Percentiles rank a stretch among this genome's conserved stretches.
phyloP scores from a whole-genome alignment of 257 asterid genomes.

The Echium plantagineum region DNA sequence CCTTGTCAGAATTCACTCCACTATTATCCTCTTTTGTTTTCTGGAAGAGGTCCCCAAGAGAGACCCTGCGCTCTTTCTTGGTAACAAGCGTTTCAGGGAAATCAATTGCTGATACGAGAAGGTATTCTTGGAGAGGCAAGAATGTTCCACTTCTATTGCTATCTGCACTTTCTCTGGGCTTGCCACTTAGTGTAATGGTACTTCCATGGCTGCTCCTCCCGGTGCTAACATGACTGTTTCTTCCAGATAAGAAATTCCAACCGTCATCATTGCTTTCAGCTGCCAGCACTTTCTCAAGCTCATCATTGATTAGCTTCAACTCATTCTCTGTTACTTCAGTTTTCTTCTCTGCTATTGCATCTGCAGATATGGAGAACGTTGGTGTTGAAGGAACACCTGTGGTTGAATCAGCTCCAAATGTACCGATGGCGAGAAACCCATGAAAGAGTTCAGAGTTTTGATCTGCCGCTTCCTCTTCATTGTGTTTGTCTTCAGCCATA shows the following conservation, averaged over 20 bases:
- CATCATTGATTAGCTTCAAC: slow-evolving; percentile 73
- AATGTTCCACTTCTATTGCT: slow-evolving; percentile 35
- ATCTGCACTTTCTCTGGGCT: slow-evolving; percentile 44
- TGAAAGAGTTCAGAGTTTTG: slow-evolving; percentile 72
- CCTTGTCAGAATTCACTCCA: slow-evolving; percentile 35
- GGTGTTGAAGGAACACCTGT: slow-evolving; percentile 59
- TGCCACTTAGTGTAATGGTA: slow-evolving; percentile 52
- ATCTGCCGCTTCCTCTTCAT: slow-evolving; percentile 43
- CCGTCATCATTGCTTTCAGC: slow-evolving; percentile 36
- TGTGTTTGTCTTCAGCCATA: slow-evolving; percentile 42
- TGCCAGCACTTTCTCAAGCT: slow-evolving; percentile 83
- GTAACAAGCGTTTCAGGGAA: slow-evolving; percentile 34
- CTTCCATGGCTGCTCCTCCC: slow-evolving; percentile 74
- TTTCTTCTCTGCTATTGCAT: slow-evolving; percentile 72
- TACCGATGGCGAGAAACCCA: slow-evolving; percentile 92
- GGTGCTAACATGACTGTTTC: slow-evolving; percentile 69
- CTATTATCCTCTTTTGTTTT: slow-evolving; percentile 62
- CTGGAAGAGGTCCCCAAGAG: slow-evolving; percentile 93
- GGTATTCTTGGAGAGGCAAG: slow-evolving; percentile 83
- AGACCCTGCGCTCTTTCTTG: slow-evolving; percentile 60
- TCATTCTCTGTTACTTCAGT: slow-evolving; percentile 74
- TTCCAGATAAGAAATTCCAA: slow-evolving; percentile 53
- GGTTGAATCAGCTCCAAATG: slow-evolving; percentile 59
- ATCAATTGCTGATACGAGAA: slow-evolving; percentile 65
- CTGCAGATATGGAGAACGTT: slow-evolving; percentile 55